Conservation (phyloP, 108 stramenopile genomes). For the Cyclotella sp. region DNA sequence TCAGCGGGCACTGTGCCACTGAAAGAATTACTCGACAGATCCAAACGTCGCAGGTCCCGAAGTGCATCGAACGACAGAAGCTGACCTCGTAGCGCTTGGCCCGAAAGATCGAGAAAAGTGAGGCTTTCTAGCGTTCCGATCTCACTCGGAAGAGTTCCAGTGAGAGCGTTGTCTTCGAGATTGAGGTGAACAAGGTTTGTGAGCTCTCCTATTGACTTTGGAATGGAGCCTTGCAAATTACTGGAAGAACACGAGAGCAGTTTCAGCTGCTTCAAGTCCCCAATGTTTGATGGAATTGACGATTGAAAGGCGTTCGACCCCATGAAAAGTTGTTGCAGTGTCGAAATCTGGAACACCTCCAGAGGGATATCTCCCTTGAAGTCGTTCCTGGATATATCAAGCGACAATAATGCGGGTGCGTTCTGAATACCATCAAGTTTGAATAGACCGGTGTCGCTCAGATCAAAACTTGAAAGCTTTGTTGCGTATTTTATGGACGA, state of each 20-base stretch:
- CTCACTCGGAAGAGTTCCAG: constrained; percentile 35
- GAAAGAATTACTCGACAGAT: constrained; percentile 34
- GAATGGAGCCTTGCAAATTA: constrained; percentile 57
- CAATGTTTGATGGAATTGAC: constrained; percentile 33
- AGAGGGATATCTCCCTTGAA: constrained; percentile 17
- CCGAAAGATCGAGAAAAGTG: constrained; percentile 40
- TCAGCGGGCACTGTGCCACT: constrained; percentile 25
- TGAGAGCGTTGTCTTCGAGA: constrained; percentile 48
- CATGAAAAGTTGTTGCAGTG: constrained; percentile 34
- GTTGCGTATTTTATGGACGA: constrained; percentile 68
- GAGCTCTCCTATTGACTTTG: constrained; percentile 49
- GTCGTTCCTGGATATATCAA: constrained; percentile 72
- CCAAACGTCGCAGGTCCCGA: constrained; percentile 41
- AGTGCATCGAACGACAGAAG: constrained; percentile 27
- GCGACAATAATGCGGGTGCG: constrained; percentile 53
- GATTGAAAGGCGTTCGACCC: constrained; percentile 28
- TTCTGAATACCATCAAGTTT: constrained; percentile 66
- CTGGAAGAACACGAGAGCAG: constrained; percentile 40
- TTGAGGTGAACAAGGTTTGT: constrained; percentile 56
- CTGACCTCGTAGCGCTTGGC: constrained; percentile 32
- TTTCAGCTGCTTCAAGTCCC: constrained; percentile 25
- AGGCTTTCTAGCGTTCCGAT: constrained; percentile 31
- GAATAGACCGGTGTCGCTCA: constrained; percentile 62
- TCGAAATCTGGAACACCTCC: constrained; percentile 35
- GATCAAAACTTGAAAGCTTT: constrained; percentile 51